Evolutionary conservation across 306 rosid species (phyloP), one percentile per base, ranked within the genome.

Genomic region (Casuarina equisetifolia): DNA sequence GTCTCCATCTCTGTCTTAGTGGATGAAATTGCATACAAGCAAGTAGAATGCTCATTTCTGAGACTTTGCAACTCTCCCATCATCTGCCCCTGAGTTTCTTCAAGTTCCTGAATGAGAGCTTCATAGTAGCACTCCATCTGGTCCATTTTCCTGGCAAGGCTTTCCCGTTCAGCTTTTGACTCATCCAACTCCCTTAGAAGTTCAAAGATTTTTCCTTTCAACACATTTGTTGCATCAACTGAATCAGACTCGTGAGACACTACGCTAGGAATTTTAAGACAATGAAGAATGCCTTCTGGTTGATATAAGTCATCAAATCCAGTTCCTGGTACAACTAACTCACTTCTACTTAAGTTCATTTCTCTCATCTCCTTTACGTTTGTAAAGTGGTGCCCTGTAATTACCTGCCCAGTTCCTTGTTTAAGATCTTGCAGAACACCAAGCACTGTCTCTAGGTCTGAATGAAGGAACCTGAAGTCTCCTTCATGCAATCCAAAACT

Each of bases 81-180:
- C 96, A 96, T 85, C 89, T 86, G 96, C 80, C 98, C 86, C 80
- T 96, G 99, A 79, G 80, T 96, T 89, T 91, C 98, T 89, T 96
- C 99, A 78, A 96, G 97, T 82, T 96, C 99, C 80, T 91, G 97
- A 79, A 96, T 87, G 63, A 96, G 97, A 86, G 98, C 97, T 90
- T 96, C 99, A 63, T 96, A 96, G 82, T 96, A 96, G 90, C 98
- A 92, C 85, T 96, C 99, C 99, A 96, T 96, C 93, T 92, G 98
- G 80, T 90, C 99, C 92, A 92, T 93, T 91, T 96, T 96, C 67
- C 84, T 87, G 36, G 84, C 89, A 76, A 96, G 97, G 88, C 89
- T 79, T 79, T 84, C 97, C 64, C 88, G 87, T 79, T 96, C 97
- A 3, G 86, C 89, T 91, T 93, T 96, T 77, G 92, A 87, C 72